Evolutionary conservation across 108 stramenopile species (phyloP), one percentile per base, ranked within the genome.

Genomic region (Nitzschia sp.): DNA sequence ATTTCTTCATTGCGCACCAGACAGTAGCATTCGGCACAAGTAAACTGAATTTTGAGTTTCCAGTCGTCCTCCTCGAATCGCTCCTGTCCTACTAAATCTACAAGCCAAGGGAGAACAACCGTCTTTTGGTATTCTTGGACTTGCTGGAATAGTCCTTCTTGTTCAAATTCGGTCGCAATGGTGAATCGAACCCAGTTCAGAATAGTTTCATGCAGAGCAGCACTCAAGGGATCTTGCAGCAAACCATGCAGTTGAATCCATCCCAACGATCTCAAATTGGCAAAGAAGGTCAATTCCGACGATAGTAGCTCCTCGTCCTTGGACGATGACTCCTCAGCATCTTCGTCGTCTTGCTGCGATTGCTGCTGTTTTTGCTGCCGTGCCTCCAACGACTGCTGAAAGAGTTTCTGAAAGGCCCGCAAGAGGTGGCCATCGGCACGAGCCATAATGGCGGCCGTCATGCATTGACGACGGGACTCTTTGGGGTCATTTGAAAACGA

Each of bases 371-470:
- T n/a, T n/a, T n/a, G n/a, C 55, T 81, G 82, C 6, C 83, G 68
- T 22, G 53, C 58, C 21, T 53, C 33, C 44, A 90, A 63, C 17
- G 78, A 68, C 22, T 65, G 71, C 29, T 73, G 66, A 31, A 91
- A 84, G 0, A 82, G 58, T 26, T 25, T 56, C 17, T 70, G 69
- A 74, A 91, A 86, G 5, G 71, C 58, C 27, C 66, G 60, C 19
- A 76, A 21, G 31, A 90, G 86, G 23, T 27, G 26, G 34, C 33
- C 36, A 13, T 80, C 61, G n/a, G 80, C 72, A 22, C 59, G 33
- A 0, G 73, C 87, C 66, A 85, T 72, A 34, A 88, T 68, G 9
- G 86, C 78, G 0, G 90, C 83, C 27, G 83, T 82, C 44, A 88
- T 64, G 16, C 81, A 63, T 16, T 83, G 61, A 15, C 83, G 77